Conservation (phyloP, 495 filamentous ascomycete genomes). For the Symbiotaphrina buchneri region DNA sequence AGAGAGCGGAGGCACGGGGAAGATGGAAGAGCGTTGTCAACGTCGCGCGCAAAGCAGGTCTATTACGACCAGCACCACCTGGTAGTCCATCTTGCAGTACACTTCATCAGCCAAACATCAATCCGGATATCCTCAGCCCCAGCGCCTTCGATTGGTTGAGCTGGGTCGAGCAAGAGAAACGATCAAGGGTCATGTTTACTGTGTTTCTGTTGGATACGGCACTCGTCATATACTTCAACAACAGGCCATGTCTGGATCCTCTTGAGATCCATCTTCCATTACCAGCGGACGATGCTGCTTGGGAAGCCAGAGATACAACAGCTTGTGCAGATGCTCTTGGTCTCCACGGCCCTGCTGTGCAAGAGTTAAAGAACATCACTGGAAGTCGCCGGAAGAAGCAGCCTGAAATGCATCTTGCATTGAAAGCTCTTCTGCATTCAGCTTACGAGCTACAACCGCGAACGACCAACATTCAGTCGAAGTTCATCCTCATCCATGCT, state of each 20-base stretch:
- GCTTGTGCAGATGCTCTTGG: slow-evolving; percentile 40
- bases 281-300: slow-evolving; percentile 42
- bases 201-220: slow-evolving; percentile 33
- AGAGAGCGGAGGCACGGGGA: slow-evolving; percentile 28
- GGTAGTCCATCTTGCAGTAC: slow-evolving; percentile 13
- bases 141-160: slow-evolving; percentile 28
- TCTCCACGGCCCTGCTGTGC: slow-evolving; percentile 21
- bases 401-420: slow-evolving; percentile 26
- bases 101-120: not conserved
- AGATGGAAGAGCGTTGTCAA: slow-evolving; percentile 26
- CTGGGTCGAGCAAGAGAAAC: slow-evolving; percentile 48
- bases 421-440: slow-evolving; percentile 29
- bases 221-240: slow-evolving; percentile 42
- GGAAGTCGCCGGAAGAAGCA: slow-evolving; percentile 35
- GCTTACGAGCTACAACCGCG: slow-evolving; percentile 25
- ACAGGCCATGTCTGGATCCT: slow-evolving; percentile 26
- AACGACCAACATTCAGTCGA: slow-evolving; percentile 39
- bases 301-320: slow-evolving; percentile 28
- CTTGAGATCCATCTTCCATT: slow-evolving; percentile 33
- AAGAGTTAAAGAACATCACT: slow-evolving; percentile 24
- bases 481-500: slow-evolving; percentile 47
- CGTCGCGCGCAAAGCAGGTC: slow-evolving; percentile 23
- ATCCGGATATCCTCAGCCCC: not conserved
- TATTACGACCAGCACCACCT: slow-evolving; percentile 19
- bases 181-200: slow-evolving; percentile 34